Evolutionary conservation across 2,329 filamentous ascomycete species (phyloP), one percentile per base, ranked within the genome.

Genomic region (Colletotrichum paranaense): DNA sequence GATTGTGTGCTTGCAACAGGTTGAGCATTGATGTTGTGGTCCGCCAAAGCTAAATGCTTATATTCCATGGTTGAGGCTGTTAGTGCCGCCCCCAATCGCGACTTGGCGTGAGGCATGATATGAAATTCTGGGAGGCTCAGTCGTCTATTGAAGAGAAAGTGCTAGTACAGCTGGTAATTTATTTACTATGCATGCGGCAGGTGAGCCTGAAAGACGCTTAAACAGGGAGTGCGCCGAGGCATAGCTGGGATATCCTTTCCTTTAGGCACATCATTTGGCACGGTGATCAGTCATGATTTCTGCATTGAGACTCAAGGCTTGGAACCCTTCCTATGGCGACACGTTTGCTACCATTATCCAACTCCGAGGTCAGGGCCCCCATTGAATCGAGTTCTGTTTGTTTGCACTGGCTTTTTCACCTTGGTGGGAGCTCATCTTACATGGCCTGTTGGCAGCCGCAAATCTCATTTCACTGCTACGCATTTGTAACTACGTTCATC

Each of bases 391-490:
- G 22, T 46, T 16, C 32, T 71, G 56, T 56, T 62, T 46, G 68
- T 53, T 60, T 60, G 42, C 30, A 42, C 32, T 26, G 32, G 68
- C 56, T 60, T 67, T 67, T 67, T 16, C 19, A 22, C 52, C 55
- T 24, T 62, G 42, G 55, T 71, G 38, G 49, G 19, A 56, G 30
- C 63, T 71, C 63, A 71, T 71, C 42, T 67, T 11, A 32, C 24
- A n/a, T 42, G 24, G 49, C 59, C 22, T 49, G 35, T 55, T 22
- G 11, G 46, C 24, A 24, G 63, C 26, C 35, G 32, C 22, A 9
- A 22, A 28, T 32, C 19, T 71, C 56, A 59, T 67, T 22, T 59
- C 26, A 26, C 65, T 24, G 56, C 42, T 46, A 71, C 30, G 42
- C 56, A 30, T 32, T 56, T 55, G 55, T 49, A 28, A 67, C 56